phyloP scores from a whole-genome alignment of 1,284 basidiomycete genomes.

The Sporisorium iseilematis-ciliati region DNA sequence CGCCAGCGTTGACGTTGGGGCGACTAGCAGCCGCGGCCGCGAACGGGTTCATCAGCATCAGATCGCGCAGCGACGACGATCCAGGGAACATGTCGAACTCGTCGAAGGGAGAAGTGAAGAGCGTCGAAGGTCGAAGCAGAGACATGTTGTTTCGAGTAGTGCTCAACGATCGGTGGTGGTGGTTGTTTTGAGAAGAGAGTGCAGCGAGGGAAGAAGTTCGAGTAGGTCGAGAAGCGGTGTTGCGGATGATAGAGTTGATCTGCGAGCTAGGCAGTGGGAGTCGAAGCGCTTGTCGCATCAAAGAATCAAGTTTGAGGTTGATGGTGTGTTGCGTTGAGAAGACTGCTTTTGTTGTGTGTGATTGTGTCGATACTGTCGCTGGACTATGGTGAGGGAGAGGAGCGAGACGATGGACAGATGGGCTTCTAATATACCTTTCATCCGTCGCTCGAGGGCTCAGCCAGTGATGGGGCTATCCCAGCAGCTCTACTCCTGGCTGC shows the following conservation, averaged over 20 bases:
- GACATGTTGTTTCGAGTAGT: conserved; percentile 37
- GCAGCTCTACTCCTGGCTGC: neutral
- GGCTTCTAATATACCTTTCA: conserved; percentile 10
- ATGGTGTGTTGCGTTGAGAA: neutral
- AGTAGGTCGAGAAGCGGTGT: conserved; percentile 24
- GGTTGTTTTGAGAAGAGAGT: conserved; percentile 3
- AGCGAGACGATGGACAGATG: neutral
- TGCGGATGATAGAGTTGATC: conserved; percentile 34
- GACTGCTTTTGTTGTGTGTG: neutral
- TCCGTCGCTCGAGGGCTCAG: neutral
- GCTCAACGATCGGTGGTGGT: conserved; percentile 18
- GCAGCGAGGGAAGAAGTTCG: conserved; percentile 21
- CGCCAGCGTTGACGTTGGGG: conserved; percentile 25
- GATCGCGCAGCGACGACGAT: conserved; percentile 31
- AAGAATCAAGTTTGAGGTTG: conserved; percentile 5
- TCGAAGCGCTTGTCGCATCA: conserved; percentile 50
- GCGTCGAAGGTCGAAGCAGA: conserved; percentile 38
- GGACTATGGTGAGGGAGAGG: neutral
- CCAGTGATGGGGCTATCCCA: neutral
- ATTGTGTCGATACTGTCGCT: neutral
- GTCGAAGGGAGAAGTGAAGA: conserved; percentile 45
- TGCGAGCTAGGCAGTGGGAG: conserved; percentile 38
- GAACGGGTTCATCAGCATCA: conserved; percentile 38
- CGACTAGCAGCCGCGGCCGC: conserved; percentile 26
- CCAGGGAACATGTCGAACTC: conserved; percentile 44